phyloP scores from a whole-genome alignment of 331 rosid genomes.

The Pyrus hybrid region DNA sequence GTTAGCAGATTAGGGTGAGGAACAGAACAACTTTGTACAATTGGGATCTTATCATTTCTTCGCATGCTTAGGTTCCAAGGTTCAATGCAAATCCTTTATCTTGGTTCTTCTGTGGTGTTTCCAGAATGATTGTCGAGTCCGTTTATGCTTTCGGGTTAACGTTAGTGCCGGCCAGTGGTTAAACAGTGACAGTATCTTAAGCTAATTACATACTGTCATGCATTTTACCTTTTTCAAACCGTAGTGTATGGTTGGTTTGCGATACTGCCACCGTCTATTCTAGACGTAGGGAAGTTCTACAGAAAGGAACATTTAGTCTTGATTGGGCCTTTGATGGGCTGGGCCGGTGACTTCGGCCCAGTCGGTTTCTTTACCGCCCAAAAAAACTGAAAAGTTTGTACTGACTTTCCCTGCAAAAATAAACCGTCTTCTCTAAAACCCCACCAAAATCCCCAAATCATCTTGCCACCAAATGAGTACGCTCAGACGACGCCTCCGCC shows the following conservation, averaged over 20 bases:
- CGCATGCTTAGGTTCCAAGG: background rate
- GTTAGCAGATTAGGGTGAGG: background rate
- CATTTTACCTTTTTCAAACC: too few relatives aligned
- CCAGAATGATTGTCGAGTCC: background rate
- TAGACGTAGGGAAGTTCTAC: too few relatives aligned
- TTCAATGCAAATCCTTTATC: background rate
- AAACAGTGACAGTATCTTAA: too few relatives aligned
- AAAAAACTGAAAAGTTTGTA: background rate
- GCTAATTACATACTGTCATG: background rate
- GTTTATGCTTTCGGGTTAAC: background rate
- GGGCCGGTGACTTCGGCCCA: background rate
- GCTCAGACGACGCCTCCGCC: constrained; percentile 61
- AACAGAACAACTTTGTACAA: constrained; percentile 1
- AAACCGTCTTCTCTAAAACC: background rate
- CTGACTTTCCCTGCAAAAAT: background rate
- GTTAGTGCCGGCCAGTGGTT: background rate
- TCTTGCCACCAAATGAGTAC: constrained; percentile 12
- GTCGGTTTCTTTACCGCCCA: background rate
- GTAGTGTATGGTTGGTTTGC: too few relatives aligned
- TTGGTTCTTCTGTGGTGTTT: background rate
- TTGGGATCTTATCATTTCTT: background rate
- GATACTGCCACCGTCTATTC: too few relatives aligned
- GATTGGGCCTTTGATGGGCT: background rate
- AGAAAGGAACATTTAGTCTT: background rate
- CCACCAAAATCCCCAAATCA: background rate